A percentile compares a stretch with the other conserved stretches of the same genome.
Conservation (phyloP, 169 alveolate species). For the Plasmodium blacklocki region DNA sequence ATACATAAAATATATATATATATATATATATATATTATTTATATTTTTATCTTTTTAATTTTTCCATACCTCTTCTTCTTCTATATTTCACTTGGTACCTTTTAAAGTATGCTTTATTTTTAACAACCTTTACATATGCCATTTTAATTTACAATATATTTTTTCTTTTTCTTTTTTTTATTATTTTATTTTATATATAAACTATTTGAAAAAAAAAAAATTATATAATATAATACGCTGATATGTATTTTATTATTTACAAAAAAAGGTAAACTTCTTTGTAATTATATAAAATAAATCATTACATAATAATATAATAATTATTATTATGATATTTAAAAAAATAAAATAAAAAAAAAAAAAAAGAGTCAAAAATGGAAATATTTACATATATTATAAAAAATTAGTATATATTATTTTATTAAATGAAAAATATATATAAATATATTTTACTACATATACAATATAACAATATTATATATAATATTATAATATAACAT, state of each 20-base stretch:
- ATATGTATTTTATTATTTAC: not conserved
- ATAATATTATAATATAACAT: too few species aligned
- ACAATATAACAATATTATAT: too few species aligned
- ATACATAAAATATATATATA: too few species aligned
- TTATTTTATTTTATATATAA: constrained; percentile 30
- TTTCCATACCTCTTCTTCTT: constrained; percentile 96
- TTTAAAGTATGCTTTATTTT: constrained; percentile 98
- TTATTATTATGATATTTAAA: not conserved
- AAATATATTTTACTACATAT: too few species aligned
- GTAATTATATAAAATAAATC: not conserved
- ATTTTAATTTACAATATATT: constrained; percentile 79
- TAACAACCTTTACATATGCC: constrained; percentile 98
- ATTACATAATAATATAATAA: too few species aligned
- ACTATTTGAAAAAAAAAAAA: not conserved
- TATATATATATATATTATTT: too few species aligned
- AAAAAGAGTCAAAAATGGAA: not conserved
- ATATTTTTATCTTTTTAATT: too few species aligned
- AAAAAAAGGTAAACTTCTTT: constrained; percentile 11
- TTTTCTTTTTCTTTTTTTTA: constrained; percentile 15
- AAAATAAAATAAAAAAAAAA: constrained; percentile 11
- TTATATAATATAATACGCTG: not conserved
- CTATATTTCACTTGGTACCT: constrained; percentile 99
- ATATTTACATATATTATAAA: too few species aligned
- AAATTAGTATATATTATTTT: too few species aligned
- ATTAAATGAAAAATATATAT: too few species aligned